Conservation (phyloP, 163 green algal species). For the Dunaliella salina region DNA sequence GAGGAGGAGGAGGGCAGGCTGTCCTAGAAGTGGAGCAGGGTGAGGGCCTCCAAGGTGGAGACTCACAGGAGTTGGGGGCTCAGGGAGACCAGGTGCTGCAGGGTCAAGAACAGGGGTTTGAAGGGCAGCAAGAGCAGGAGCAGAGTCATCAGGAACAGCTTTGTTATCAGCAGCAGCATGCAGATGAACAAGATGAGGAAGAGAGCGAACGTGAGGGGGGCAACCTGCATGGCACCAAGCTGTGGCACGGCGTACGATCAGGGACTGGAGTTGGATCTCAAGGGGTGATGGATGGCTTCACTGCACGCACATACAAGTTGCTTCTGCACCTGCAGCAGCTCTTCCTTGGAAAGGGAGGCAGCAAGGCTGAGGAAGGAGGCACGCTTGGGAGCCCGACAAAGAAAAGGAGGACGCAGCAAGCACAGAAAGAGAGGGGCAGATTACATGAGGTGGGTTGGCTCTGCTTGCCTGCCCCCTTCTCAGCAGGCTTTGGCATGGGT, state of each 20-base stretch:
- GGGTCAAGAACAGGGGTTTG: not conserved
- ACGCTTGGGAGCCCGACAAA: not conserved
- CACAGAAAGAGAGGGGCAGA: not conserved
- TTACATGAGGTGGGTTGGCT: too few species aligned
- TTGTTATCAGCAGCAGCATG: not conserved
- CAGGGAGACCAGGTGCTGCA: too few species aligned
- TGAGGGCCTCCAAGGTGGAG: too few species aligned
- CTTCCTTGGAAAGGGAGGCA: not conserved
- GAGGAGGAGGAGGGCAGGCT: too few species aligned
- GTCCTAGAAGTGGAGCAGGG: too few species aligned
- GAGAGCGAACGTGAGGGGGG: not conserved
- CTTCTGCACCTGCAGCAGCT: conserved; percentile 9
- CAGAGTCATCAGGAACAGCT: not conserved
- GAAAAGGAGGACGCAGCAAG: conserved; percentile 5
- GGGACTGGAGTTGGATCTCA: too few species aligned
- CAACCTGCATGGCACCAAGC: too few species aligned
- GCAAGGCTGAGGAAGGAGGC: not conserved
- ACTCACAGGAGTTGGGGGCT: too few species aligned
- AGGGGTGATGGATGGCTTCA: conserved; percentile 12
- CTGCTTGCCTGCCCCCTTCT: too few species aligned
- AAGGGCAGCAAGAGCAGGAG: not conserved
- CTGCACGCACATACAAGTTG: not conserved
- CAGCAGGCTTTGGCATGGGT: too few species aligned
- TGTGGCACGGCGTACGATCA: not conserved
- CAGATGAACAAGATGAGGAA: not conserved